A percentile compares a stretch with the other conserved stretches of the same genome.
These are phyloP conservation scores for Peronospora farinosa DNA, from an alignment of 352 stramenopile species.

Conservation along the genomic window DNA sequence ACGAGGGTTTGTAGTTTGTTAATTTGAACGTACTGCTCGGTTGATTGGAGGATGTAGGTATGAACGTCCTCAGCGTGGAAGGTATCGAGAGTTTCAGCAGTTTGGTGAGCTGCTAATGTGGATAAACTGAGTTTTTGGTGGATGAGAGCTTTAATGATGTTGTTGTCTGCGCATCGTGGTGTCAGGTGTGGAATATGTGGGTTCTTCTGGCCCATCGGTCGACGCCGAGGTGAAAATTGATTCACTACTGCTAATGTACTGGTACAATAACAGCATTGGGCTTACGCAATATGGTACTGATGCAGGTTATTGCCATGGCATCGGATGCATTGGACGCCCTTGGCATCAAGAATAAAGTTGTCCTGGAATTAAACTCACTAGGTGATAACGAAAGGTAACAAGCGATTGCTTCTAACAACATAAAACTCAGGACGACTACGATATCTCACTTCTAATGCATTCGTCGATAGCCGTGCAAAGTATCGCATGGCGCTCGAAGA, in stretches of 20 bases:
- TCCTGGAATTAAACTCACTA: conserved; percentile 77
- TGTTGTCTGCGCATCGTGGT: not conserved
- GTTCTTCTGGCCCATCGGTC: conserved; percentile 64
- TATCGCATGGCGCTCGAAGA: conserved; percentile 61
- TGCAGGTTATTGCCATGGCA: conserved; percentile 76
- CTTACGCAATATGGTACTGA: conserved; percentile 1
- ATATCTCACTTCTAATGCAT: conserved; percentile 3
- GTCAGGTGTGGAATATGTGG: conserved; percentile 74
- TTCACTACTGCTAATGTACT: not conserved
- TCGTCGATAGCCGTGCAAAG: conserved; percentile 39
- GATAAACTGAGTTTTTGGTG: not conserved
- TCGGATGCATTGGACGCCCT: conserved; percentile 46
- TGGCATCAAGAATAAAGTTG: conserved; percentile 53
- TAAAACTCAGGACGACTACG: not conserved
- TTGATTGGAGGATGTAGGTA: conserved; percentile 39
- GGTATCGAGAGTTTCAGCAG: conserved; percentile 85
- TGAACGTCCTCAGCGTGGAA: conserved; percentile 77
- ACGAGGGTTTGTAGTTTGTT: not conserved
- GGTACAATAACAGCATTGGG: not conserved
- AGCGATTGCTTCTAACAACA: not conserved
- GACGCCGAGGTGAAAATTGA: conserved; percentile 56
- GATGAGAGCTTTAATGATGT: conserved; percentile 1
- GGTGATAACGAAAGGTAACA: conserved; percentile 70
- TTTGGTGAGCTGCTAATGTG: conserved; percentile 43
- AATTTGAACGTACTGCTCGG: not conserved